Conservation (phyloP, 1,284 basidiomycete species). For the Cryptococcus floricola region DNA sequence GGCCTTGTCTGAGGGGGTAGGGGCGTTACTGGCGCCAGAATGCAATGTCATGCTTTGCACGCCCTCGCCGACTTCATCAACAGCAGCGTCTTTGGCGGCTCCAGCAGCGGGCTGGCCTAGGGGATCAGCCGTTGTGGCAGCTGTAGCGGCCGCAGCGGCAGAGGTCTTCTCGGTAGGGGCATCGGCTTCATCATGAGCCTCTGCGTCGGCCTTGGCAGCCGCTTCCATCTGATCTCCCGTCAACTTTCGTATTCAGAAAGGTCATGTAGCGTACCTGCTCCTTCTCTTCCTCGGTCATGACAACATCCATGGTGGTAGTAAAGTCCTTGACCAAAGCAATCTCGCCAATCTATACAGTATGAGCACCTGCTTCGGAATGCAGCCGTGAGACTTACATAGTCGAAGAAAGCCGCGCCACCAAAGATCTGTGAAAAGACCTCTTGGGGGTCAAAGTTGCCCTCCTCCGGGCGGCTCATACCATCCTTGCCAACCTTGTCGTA, state of each 20-base stretch:
- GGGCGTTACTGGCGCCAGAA: constrained; percentile 20
- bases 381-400: constrained; percentile 62
- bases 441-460: constrained; percentile 65
- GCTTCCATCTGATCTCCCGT: constrained; percentile 62
- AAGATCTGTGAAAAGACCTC: constrained; percentile 90
- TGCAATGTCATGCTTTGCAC: constrained; percentile 30
- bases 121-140: constrained; percentile 15
- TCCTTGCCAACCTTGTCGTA: constrained; percentile 92
- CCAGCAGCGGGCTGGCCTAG: constrained; percentile 14
- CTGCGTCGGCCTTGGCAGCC: constrained; percentile 28
- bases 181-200: constrained; percentile 52
- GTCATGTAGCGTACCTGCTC: constrained; percentile 41
- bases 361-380: not conserved
- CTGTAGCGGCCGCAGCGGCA: constrained; percentile 25
- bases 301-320: constrained; percentile 49
- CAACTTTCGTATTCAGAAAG: no score
- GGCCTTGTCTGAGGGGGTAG: constrained; percentile 17
- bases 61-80: not conserved
- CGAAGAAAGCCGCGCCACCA: constrained; percentile 66
- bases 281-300: constrained; percentile 80
- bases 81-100: constrained; percentile 14
- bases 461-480: constrained; percentile 42
- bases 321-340: constrained; percentile 78
- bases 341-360: constrained; percentile 70
- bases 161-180: constrained; percentile 24